Conservation (phyloP, 2,329 filamentous ascomycete species). For the Aureobasidium sp. region DNA sequence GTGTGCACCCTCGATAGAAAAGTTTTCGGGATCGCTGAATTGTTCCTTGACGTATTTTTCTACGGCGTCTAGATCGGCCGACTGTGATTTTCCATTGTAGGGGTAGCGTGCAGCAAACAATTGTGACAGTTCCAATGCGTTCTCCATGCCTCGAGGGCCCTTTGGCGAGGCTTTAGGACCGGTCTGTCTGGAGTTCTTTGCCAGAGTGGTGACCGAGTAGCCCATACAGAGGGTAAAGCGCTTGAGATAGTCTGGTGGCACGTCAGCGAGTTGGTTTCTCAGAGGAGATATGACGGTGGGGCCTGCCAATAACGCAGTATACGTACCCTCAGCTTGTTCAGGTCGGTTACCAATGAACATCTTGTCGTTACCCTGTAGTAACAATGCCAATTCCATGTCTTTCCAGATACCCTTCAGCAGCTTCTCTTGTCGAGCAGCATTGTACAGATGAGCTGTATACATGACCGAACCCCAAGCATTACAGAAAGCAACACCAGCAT, state of each 20-base stretch:
- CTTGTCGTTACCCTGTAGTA: not conserved
- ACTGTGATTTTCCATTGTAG: not conserved
- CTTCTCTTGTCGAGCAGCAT: not conserved
- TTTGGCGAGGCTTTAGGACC: not conserved
- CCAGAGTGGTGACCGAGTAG: not conserved
- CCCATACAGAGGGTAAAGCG: not conserved
- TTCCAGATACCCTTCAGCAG: not conserved
- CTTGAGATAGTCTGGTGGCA: not conserved
- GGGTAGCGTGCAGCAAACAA: not conserved
- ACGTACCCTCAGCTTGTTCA: not conserved
- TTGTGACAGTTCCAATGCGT: not conserved
- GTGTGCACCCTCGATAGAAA: not conserved
- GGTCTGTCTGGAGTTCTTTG: not conserved
- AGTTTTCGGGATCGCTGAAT: constrained; percentile 1
- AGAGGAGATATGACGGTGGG: not conserved
- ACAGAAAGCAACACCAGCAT: not conserved
- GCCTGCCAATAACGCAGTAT: not conserved
- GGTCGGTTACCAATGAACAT: not conserved
- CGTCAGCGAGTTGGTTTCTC: not conserved
- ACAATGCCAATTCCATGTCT: constrained; percentile 2
- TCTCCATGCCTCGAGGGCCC: not conserved
- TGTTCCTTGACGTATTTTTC: not conserved
- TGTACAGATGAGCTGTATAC: constrained; percentile 2
- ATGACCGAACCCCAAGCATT: not conserved
- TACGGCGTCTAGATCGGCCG: not conserved